These are phyloP conservation scores for Tarenaya hassleriana DNA, from an alignment of 345 rosid species.

Conservation along the genomic window DNA sequence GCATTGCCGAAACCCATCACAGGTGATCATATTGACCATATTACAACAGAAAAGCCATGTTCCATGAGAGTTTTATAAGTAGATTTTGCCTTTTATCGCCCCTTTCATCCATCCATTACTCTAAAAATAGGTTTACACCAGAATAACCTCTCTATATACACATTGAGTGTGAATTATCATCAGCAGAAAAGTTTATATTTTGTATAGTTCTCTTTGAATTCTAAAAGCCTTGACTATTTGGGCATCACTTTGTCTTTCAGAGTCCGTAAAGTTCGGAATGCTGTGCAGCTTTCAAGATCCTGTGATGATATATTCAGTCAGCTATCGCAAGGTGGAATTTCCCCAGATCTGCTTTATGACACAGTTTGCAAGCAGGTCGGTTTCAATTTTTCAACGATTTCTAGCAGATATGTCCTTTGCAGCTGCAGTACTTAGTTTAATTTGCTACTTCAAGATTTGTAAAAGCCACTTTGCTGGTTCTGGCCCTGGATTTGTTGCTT, in stretches of 20 bases:
- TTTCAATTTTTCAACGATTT: conserved; percentile 4
- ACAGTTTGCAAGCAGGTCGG: conserved; percentile 86
- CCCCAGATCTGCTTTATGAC: conserved; percentile 67
- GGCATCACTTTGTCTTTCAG: conserved; percentile 33
- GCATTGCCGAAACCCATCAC: conserved; percentile 93
- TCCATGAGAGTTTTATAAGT: too few relatives aligned
- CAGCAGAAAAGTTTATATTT: too few relatives aligned
- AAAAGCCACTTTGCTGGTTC: too few relatives aligned
- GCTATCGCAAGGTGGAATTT: conserved; percentile 71
- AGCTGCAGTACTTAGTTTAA: neutral
- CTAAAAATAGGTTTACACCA: too few relatives aligned
- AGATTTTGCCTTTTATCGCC: too few relatives aligned
- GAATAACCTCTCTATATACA: too few relatives aligned
- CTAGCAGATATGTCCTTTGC: neutral
- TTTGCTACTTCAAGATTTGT: too few relatives aligned
- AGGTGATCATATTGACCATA: conserved; percentile 35
- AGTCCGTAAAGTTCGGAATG: conserved; percentile 55
- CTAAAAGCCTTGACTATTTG: too few relatives aligned
- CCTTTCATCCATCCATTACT: too few relatives aligned
- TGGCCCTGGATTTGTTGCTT: neutral
- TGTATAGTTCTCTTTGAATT: too few relatives aligned
- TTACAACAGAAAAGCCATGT: neutral
- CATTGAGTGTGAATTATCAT: too few relatives aligned
- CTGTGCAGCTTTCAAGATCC: conserved; percentile 64
- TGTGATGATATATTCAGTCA: conserved; percentile 83